Evolutionary conservation across 2,329 filamentous ascomycete genomes (phyloP), one percentile per base, ranked within the genome.

Genomic region (Scleromitrula shiraiana): DNA sequence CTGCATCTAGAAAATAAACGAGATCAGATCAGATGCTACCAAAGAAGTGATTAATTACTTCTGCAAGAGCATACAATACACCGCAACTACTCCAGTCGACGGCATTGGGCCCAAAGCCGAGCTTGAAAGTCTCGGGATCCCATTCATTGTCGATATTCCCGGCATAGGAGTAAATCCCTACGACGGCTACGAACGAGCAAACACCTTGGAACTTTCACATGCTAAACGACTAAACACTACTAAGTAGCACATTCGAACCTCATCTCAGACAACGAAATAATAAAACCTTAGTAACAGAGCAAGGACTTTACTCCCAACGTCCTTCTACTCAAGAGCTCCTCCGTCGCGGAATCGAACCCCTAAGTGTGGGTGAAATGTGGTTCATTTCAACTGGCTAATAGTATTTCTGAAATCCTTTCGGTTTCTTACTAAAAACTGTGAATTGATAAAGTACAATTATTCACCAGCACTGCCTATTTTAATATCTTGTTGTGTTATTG

Each of bases 151-250:
- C 4, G 70, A 83, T 57, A 68, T 80, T 1, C 79, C 78, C 0
- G 79, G 84, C 14, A 79, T 85, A 12, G 81, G 80, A 32, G 70
- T 67, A 27, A 81, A 82, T 63, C 66, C 81, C 1, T 69, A 75
- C 58, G 76, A 82, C 52, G 74, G 27, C n/a, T 46, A 75, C 59
- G 74, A 73, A 59, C 30, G 72, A 68, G 20, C 65, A 71, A n/a
- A 50, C 60, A 4, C 67, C 63, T 2, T 67, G 59, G 41, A 63
- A 69, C 53, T 70, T 69, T 54, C 62, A 60, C 2, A 59, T 66
- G 24, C 51, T 62, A 2, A 62, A 62, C 36, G 65, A 63, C 42
- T 69, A 51, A 52, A 67, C 65, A 2, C 53, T 49, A 33, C 53
- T 49, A 36, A 59, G 66, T 8, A 55, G 64, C 46, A 65, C 64